Evolutionary conservation across 2,329 filamentous ascomycete genomes (phyloP), one percentile per base, ranked within the genome.

Genomic region (Blastomyces parvus): DNA sequence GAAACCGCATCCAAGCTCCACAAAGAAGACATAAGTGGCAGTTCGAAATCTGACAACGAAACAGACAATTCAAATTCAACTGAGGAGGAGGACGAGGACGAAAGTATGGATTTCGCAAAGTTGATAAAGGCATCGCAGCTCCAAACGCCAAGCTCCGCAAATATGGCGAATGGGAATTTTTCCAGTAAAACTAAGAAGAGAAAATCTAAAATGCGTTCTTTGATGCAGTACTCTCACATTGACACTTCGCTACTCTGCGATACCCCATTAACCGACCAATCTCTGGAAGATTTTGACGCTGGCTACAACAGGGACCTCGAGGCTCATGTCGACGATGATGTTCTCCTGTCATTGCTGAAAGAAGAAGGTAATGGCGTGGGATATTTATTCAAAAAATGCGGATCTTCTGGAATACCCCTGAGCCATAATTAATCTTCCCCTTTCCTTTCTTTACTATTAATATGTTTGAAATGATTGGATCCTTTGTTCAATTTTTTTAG

Each of bases 181-280:
- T 46, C 44, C 3, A n/a, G 69, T 55, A 60, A 66, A 62, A 44
- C 62, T 19, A 68, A 59, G 9, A 69, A 67, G n/a, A 68, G 71
- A 44, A 72, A 72, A 30, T 68, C 72, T n/a, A 74, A 79, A 69
- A 74, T 76, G 53, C 72, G 76, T 53, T 78, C 74, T 48, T 71
- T 80, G 27, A 74, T 78, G 52, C 74, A 76, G 33, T 80, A 78
- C 65, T 64, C 70, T 14, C 78, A 80, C 62, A 74, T 80, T 33
- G 74, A 80, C 60, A 76, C 78, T 5, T 64, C 70, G 11, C 63
- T 72, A 38, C 66, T 78, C 13, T 63, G 62, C 1, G 63, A 62
- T 1, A 22, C 46, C 2, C 17, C 46, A 58, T 1, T 27, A 36
- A 3, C 42, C 27, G 40, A 59, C 2, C 19, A 50, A 33, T 14